A percentile compares a stretch with the other conserved stretches of the same genome.
phyloP scores from a whole-genome alignment of 768 basidiomycete species.

The Pleurotus platypus region DNA sequence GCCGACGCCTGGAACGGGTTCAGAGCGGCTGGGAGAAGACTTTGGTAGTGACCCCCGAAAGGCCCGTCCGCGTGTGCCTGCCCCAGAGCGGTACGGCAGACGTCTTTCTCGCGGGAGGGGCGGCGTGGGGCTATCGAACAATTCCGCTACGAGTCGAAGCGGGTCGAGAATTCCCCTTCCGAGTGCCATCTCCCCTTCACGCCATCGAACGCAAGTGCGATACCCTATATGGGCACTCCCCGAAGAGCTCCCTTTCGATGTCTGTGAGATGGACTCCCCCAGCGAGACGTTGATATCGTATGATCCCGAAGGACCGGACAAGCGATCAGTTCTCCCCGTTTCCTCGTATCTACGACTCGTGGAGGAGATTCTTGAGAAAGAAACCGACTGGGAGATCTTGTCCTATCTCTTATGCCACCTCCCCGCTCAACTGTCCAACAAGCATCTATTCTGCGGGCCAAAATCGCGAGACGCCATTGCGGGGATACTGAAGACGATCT shows the following conservation, averaged over 20 bases:
- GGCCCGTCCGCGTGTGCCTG: slow-evolving; percentile 42
- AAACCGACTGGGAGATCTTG: slow-evolving; percentile 88
- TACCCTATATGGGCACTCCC: slow-evolving; percentile 68
- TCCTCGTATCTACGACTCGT: slow-evolving; percentile 70
- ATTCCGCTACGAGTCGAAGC: slow-evolving; percentile 53
- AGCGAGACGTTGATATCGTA: slow-evolving; percentile 69
- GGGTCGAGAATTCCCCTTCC: slow-evolving; percentile 47
- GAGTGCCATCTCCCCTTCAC: slow-evolving; percentile 15
- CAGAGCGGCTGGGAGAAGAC: slow-evolving; percentile 11
- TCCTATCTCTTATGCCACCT: slow-evolving; percentile 91
- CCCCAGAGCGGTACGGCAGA: slow-evolving; percentile 49
- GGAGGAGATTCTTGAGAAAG: slow-evolving; percentile 62
- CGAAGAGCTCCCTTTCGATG: slow-evolving; percentile 56
- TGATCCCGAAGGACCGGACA: slow-evolving; percentile 44
- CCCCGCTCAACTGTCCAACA: slow-evolving; percentile 89
- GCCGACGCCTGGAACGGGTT: slow-evolving; percentile 6
- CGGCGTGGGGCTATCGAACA: slow-evolving; percentile 32
- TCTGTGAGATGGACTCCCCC: slow-evolving; percentile 53
- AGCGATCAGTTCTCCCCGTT: slow-evolving; percentile 56
- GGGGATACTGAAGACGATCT: slow-evolving; percentile 61
- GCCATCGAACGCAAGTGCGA: slow-evolving; percentile 8
- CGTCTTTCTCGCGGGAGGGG: slow-evolving; percentile 51
- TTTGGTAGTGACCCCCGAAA: slow-evolving; percentile 31
- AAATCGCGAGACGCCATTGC: slow-evolving; percentile 62
- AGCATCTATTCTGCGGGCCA: slow-evolving; percentile 94